phyloP scores from a whole-genome alignment of 306 rosid genomes.

The Rosa rugosa region DNA sequence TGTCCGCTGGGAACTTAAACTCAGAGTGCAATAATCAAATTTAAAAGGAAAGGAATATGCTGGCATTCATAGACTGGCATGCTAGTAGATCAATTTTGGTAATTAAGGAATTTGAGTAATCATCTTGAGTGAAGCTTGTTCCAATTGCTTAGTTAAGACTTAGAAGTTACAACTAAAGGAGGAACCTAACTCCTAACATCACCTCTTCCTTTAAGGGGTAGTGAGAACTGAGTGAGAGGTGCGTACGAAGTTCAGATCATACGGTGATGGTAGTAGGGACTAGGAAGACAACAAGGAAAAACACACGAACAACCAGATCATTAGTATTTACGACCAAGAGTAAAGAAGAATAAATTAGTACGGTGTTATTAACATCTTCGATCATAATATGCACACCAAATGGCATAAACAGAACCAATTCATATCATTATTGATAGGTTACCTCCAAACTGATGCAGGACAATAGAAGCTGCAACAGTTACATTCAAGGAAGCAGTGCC shows the following conservation, averaged over 20 bases:
- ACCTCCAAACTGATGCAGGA: slow-evolving; percentile 95
- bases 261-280: background rate
- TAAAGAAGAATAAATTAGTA: background rate
- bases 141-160: background rate
- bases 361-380: background rate
- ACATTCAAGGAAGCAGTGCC: slow-evolving; percentile 96
- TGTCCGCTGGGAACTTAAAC: background rate
- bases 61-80: background rate
- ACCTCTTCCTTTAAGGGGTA: background rate
- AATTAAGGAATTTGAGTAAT: background rate
- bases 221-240: background rate
- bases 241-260: background rate
- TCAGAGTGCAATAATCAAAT: background rate
- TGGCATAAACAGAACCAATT: background rate
- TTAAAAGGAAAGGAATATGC: background rate
- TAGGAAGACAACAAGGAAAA: background rate
- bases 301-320: background rate
- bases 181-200: background rate
- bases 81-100: slow-evolving; percentile 9
- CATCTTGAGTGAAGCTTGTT: background rate
- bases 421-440: background rate
- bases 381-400: background rate
- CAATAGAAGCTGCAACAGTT: slow-evolving; percentile 91
- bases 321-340: background rate
- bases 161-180: background rate